Conservation (phyloP, 306 rosid species). For the Abrus pulchellus region DNA sequence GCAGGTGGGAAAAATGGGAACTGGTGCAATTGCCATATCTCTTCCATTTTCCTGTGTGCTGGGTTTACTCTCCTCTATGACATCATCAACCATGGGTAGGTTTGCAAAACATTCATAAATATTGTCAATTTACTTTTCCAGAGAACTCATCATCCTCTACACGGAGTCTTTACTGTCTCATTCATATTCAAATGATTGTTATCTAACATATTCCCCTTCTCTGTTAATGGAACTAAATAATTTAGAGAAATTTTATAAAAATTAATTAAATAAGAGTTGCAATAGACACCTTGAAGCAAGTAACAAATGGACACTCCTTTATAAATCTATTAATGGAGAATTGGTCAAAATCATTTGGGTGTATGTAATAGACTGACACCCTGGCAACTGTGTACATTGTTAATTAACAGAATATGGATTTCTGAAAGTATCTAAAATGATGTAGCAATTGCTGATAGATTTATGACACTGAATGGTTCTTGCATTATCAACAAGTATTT, state of each 20-base stretch:
- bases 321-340: neutral
- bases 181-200: neutral
- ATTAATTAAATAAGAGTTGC: neutral
- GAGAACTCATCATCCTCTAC: slow-evolving; percentile 27
- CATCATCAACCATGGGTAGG: slow-evolving; percentile 98
- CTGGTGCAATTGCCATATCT: slow-evolving; percentile 90
- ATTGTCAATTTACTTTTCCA: slow-evolving; percentile 2
- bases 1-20: slow-evolving; percentile 89
- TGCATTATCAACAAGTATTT: neutral
- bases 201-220: neutral
- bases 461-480: slow-evolving; percentile 12
- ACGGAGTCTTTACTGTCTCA: neutral
- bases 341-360: neutral
- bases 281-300: neutral
- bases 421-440: slow-evolving; percentile 4
- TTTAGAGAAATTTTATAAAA: neutral
- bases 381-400: neutral
- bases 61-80: slow-evolving; percentile 96
- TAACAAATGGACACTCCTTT: neutral
- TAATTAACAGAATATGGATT: neutral
- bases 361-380: neutral
- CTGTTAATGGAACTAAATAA: neutral
- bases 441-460: slow-evolving; percentile 19
- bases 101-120: slow-evolving; percentile 35
- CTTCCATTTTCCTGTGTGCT: slow-evolving; percentile 98